Conservation (phyloP, 306 rosid species). For the Fagus crenata region DNA sequence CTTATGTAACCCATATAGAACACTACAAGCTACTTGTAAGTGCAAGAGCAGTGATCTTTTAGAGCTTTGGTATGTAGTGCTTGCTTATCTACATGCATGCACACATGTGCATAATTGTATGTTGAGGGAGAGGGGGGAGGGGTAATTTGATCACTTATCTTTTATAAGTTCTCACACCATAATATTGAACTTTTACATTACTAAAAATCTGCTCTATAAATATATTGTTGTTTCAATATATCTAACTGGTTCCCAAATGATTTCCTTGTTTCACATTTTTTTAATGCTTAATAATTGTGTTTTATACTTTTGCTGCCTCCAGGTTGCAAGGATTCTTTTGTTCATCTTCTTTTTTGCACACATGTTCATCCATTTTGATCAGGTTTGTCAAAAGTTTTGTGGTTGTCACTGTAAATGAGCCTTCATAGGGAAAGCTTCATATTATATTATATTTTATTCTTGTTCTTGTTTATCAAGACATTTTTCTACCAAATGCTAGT, state of each 20-base stretch:
- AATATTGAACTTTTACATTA: no score
- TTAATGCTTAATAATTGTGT: background rate
- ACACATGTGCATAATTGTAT: background rate
- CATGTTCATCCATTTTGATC: conserved; percentile 69
- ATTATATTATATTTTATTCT: conserved; percentile 1
- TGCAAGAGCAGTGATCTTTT: background rate
- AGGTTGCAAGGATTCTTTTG: conserved; percentile 81
- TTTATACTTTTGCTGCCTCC: conserved; percentile 31
- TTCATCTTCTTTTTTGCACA: conserved; percentile 70
- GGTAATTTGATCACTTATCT: no score
- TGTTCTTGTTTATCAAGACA: background rate
- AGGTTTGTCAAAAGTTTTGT: conserved; percentile 51
- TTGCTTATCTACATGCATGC: background rate
- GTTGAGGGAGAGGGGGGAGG: background rate
- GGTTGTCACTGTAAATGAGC: background rate
- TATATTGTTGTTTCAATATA: no score
- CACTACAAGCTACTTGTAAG: background rate
- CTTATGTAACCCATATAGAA: background rate
- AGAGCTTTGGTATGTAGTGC: background rate
- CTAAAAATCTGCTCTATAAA: no score
- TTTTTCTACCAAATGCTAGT: no score
- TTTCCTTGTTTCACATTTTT: background rate
- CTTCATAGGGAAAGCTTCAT: background rate
- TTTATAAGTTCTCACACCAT: no score
- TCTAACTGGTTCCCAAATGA: background rate